These are phyloP conservation scores for Cryptosporidium parvum DNA, from an alignment of 169 alveolate species.

Conservation along the genomic window DNA sequence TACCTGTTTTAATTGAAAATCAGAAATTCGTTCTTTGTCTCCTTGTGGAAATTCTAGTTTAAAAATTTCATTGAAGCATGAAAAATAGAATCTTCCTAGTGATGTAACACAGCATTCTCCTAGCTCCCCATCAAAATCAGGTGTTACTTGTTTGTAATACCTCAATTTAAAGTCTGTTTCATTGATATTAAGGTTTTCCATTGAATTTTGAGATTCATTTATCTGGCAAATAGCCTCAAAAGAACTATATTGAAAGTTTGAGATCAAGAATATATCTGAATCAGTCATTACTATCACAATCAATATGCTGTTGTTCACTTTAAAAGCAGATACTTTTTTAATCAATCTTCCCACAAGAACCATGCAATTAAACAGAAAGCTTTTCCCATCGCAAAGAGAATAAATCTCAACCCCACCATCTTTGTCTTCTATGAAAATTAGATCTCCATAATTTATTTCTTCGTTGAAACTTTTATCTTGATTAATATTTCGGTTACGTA, in stretches of 20 bases:
- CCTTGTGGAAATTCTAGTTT: constrained; percentile 14
- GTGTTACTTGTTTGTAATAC: background rate
- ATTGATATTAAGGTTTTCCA: background rate
- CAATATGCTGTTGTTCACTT: background rate
- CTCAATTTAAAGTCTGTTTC: background rate
- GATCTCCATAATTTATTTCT: constrained; percentile 7
- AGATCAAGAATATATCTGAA: constrained; percentile 22
- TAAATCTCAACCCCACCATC: constrained; percentile 36
- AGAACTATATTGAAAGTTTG: constrained; percentile 10
- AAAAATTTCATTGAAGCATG: constrained; percentile 38
- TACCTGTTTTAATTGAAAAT: constrained; percentile 29
- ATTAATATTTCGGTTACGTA: background rate
- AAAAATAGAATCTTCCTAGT: constrained; percentile 31
- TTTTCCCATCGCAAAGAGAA: background rate
- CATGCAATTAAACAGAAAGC: background rate
- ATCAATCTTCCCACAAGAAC: constrained; percentile 2
- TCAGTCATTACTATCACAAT: constrained; percentile 34
- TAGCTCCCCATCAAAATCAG: constrained; percentile 31
- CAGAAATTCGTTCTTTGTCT: constrained; percentile 10
- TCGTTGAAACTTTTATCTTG: background rate
- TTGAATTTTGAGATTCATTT: background rate
- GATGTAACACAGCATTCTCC: constrained; percentile 13
- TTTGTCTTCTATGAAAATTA: constrained; percentile 15
- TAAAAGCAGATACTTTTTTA: constrained; percentile 5
- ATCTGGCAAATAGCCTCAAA: constrained; percentile 5